Conservation (phyloP, 2,329 filamentous ascomycete genomes). For the Mycosphaerelloides madeirae region DNA sequence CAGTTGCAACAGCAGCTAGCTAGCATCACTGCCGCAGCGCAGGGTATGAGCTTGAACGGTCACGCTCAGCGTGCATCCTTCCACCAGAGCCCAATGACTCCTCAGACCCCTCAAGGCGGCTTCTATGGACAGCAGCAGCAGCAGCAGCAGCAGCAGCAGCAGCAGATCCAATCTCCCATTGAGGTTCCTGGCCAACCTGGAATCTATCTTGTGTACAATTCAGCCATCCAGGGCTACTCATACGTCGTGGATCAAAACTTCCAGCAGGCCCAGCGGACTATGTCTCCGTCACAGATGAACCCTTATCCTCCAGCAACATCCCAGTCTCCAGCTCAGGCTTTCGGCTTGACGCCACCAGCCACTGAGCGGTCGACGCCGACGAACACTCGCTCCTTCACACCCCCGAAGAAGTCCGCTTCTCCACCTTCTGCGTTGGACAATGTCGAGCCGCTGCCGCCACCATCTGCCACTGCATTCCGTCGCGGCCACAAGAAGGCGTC, state of each 20-base stretch:
- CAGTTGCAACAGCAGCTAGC: constrained; percentile 89
- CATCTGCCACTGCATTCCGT: constrained; percentile 86
- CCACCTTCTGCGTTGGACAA: constrained; percentile 55
- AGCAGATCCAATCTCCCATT: constrained; percentile 62
- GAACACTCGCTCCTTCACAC: constrained; percentile 59
- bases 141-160: constrained; percentile 60
- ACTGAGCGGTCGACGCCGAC: constrained; percentile 47
- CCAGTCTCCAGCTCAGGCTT: constrained; percentile 48
- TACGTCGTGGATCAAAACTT: constrained; percentile 70
- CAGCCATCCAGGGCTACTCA: constrained; percentile 75
- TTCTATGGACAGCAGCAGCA: constrained; percentile 64
- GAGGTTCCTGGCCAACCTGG: constrained; percentile 66
- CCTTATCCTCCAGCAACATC: constrained; percentile 20
- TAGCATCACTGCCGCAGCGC: constrained; percentile 73
- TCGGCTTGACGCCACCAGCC: constrained; percentile 75
- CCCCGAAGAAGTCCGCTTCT: constrained; percentile 60
- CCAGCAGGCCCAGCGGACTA: constrained; percentile 39
- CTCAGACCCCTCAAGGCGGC: constrained; percentile 48
- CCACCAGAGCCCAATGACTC: constrained; percentile 39
- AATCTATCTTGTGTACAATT: constrained; percentile 78
- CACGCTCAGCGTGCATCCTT: constrained; percentile 16
- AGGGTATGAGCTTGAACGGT: constrained; percentile 64
- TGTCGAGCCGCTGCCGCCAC: constrained; percentile 71
- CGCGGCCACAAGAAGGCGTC: constrained; percentile 86
- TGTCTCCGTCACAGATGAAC: constrained; percentile 27